These are phyloP conservation scores for Suhomyces bolitotheri DNA, from an alignment of 1,139 yeast genomes.

Conservation along the genomic window DNA sequence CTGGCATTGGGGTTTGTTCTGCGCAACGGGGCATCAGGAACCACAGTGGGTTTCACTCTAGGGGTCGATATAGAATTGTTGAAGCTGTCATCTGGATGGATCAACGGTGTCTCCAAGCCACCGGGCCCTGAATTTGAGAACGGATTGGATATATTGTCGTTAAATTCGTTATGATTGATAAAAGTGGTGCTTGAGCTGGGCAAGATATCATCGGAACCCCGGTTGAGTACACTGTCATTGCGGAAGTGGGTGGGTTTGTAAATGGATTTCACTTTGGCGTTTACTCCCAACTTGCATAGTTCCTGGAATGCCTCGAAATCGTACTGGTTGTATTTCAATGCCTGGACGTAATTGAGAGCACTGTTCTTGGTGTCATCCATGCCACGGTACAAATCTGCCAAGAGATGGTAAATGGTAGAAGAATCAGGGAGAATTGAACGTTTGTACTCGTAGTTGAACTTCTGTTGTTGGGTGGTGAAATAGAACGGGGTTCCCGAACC, in stretches of 20 bases:
- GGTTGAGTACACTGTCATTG: conserved; percentile 4
- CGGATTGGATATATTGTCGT: conserved; percentile 27
- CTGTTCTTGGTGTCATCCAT: conserved; percentile 59
- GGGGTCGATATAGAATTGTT: conserved; percentile 45
- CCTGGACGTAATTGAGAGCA: conserved; percentile 64
- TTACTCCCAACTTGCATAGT: conserved; percentile 70
- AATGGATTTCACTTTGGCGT: conserved; percentile 61
- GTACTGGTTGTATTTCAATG: conserved; percentile 72
- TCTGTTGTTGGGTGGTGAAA: conserved; percentile 26
- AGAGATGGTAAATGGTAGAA: conserved; percentile 60
- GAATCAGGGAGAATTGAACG: conserved; percentile 57
- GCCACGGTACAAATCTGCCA: conserved; percentile 68
- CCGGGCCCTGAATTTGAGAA: conserved; percentile 17
- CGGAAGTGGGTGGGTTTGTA: conserved; percentile 37
- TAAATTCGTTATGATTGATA: conserved; percentile 9
- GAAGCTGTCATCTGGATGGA: conserved; percentile 27
- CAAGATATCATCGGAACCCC: conserved; percentile 14
- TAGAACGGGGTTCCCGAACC: conserved; percentile 13
- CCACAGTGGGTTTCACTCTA: conserved; percentile 38
- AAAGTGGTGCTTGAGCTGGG: conserved; percentile 8
- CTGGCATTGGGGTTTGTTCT: conserved; percentile 35
- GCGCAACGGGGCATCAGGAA: conserved; percentile 59
- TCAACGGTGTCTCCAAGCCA: conserved; percentile 13
- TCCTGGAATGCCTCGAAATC: conserved; percentile 86
- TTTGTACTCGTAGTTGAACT: conserved; percentile 36